Conservation (phyloP, 441 rosid species). For the Pelargonium exstipulatum region DNA sequence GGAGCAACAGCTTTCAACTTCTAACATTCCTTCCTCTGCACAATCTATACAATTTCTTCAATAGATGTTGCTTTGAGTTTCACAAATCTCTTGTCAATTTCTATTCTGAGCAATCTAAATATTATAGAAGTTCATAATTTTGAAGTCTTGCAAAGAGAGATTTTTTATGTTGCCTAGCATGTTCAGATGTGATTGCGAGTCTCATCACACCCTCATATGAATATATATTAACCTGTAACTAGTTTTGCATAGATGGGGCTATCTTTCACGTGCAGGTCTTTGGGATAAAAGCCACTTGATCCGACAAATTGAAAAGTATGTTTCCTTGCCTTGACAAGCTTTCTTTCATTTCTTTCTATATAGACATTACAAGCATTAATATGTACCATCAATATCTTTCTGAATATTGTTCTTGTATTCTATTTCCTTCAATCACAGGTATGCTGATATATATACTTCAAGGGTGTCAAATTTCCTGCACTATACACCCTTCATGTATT, state of each 20-base stretch:
- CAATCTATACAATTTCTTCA: no score
- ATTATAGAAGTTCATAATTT: no score
- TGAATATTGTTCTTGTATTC: neutral
- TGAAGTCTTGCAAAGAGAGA: no score
- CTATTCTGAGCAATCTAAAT: no score
- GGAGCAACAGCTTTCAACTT: no score
- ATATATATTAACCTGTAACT: neutral
- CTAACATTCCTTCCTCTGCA: no score
- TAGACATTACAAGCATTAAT: neutral
- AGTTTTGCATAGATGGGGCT: constrained; percentile 73
- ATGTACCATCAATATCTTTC: neutral
- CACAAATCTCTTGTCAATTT: no score
- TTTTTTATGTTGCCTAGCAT: no score
- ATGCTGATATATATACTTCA: constrained; percentile 88
- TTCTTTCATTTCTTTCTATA: neutral
- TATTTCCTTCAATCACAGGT: constrained; percentile 38
- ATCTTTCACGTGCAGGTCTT: constrained; percentile 83
- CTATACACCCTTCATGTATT: constrained; percentile 85
- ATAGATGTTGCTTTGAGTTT: no score
- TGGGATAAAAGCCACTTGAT: constrained; percentile 98
- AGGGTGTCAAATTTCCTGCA: constrained; percentile 86
- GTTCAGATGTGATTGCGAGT: no score
- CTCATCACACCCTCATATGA: neutral
- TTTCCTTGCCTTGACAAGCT: constrained; percentile 12
- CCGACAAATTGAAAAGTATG: constrained; percentile 92